These are phyloP conservation scores for Periconia macrospinosa DNA, from an alignment of 2,329 filamentous ascomycete species.

Conservation along the genomic window DNA sequence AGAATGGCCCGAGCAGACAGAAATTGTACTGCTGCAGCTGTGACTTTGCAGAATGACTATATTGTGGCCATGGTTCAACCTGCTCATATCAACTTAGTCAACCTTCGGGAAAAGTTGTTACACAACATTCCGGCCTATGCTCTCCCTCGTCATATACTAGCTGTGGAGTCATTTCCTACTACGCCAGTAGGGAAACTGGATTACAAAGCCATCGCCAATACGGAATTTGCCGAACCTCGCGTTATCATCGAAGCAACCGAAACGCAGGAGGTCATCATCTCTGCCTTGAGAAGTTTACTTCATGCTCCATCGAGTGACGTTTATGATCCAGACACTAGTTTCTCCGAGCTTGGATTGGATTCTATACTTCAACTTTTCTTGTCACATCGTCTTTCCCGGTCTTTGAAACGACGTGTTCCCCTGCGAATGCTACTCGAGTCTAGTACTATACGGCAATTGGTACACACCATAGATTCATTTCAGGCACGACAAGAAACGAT, in stretches of 20 bases:
- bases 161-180: slow-evolving; percentile 30
- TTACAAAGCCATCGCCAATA: slow-evolving; percentile 27
- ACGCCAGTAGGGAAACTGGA: slow-evolving; percentile 38
- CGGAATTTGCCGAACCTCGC: not conserved
- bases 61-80: slow-evolving; percentile 35
- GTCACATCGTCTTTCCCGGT: slow-evolving; percentile 4
- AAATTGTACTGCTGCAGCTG: slow-evolving; percentile 19
- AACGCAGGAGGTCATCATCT: slow-evolving; percentile 1
- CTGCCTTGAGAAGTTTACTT: slow-evolving; percentile 6
- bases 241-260: not conserved
- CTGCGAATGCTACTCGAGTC: not conserved
- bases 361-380: slow-evolving; percentile 28
- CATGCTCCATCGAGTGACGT: not conserved
- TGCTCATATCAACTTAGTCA: slow-evolving; percentile 7
- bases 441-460: not conserved
- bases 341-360: slow-evolving; percentile 30
- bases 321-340: slow-evolving; percentile 15
- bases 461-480: not conserved
- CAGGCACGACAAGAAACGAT: not conserved
- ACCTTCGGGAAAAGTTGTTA: slow-evolving; percentile 3
- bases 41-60: slow-evolving; percentile 21
- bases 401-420: not conserved
- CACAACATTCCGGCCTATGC: slow-evolving; percentile 18
- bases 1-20: slow-evolving; percentile 12
- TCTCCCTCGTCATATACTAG: slow-evolving; percentile 25